Evolutionary conservation across 2,329 filamentous ascomycete genomes (phyloP).

Genomic region (Fusarium illudens): DNA sequence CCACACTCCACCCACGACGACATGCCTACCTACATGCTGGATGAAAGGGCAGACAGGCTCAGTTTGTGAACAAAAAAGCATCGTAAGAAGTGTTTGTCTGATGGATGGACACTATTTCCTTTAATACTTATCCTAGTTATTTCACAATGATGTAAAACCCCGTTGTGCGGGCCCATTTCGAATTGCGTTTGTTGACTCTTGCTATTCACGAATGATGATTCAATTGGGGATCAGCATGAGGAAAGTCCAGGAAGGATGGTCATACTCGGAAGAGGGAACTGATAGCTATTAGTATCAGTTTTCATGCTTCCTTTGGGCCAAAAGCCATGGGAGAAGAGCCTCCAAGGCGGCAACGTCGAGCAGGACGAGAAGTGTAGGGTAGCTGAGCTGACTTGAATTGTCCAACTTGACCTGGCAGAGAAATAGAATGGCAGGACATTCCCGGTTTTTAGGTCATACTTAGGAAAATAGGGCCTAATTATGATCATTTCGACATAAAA

Average conservation of each 20-base stretch:
- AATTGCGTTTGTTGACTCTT: too few species aligned
- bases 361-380: neutral
- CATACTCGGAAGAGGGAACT: fast-evolving
- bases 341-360: too few species aligned
- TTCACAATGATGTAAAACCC: neutral
- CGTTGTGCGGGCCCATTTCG: too few species aligned
- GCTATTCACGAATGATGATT: neutral
- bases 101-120: neutral
- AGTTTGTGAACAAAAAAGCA: neutral
- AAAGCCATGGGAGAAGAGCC: too few species aligned
- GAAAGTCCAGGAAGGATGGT: neutral
- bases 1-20: neutral
- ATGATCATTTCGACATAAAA: neutral
- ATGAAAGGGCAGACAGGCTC: neutral
- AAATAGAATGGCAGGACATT: neutral
- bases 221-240: neutral
- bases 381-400: neutral
- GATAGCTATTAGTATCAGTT: fast-evolving
- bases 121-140: fast-evolving
- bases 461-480: fast-evolving
- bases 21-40: neutral
- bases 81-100: neutral
- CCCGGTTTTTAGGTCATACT: too few species aligned
- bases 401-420: neutral
- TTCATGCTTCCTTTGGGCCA: too few species aligned